phyloP scores from a whole-genome alignment of 495 filamentous ascomycete species.

The Oidiodendron maius region DNA sequence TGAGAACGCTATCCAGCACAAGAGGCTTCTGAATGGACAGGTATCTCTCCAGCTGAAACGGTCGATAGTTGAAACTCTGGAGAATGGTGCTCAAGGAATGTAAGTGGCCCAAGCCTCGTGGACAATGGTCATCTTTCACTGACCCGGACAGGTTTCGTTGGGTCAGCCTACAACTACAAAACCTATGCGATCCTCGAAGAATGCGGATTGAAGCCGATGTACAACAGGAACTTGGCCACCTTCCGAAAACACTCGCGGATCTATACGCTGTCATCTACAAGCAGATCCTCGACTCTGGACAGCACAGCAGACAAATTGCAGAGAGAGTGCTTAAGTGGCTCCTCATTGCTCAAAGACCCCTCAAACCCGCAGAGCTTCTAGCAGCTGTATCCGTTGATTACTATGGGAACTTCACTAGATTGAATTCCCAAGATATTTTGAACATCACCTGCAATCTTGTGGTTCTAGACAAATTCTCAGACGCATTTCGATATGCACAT shows the following conservation, averaged over 20 bases:
- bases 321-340: slow-evolving; percentile 3
- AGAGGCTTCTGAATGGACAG: slow-evolving; percentile 2
- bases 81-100: slow-evolving; percentile 12
- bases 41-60: background rate
- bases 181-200: slow-evolving; percentile 9
- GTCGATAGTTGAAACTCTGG: background rate
- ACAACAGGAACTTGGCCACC: background rate
- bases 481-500: slow-evolving; percentile 4
- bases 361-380: slow-evolving; percentile 1
- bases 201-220: slow-evolving; percentile 5
- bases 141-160: slow-evolving; percentile 26
- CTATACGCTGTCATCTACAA: slow-evolving; percentile 4
- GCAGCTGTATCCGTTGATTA: background rate
- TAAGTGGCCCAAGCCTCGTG: background rate
- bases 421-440: slow-evolving; percentile 7
- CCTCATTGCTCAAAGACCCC: background rate
- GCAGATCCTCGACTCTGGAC: slow-evolving; percentile 4
- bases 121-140: background rate
- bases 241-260: slow-evolving; percentile 5
- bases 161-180: slow-evolving; percentile 25
- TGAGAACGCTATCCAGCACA: slow-evolving; percentile 1
- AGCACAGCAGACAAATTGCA: slow-evolving; percentile 1
- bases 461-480: slow-evolving; percentile 4
- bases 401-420: too few relatives aligned
- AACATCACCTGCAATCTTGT: slow-evolving; percentile 15